Base-by-base conservation (phyloP, 192 early-diverging fungal species). In the Coemansia sp. region DNA sequence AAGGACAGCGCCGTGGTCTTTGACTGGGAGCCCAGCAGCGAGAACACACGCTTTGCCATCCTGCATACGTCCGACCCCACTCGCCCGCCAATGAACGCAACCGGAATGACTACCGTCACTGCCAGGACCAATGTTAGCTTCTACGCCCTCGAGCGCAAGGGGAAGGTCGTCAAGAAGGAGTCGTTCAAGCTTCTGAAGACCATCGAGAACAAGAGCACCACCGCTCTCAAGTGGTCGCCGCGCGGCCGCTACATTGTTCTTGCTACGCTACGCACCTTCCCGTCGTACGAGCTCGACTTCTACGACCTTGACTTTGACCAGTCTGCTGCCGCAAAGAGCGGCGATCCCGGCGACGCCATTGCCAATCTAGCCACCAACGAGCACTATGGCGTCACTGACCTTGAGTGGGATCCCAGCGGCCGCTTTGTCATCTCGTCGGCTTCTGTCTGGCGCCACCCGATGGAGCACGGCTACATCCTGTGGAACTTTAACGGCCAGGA, bases 401-500 rank as follows among this genome's bases (percentile, higher is more conserved):
- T 98, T 59, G 95, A 98, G 76, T 99, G 97, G 97, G 97, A 99
- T 73, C 96, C 97, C 9, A 98, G 94, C 30, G 97, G 97, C 67
- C 92, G 97, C 60, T 99, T 89, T 72, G 90, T 98, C n/a, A 81
- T 91, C 10, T 89, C 91, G 52, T 91, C 89, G 36, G 91, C 94
- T 26, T 93, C 92, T 23, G 86, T 90, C 73, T 96, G 95, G 98
- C 85, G 90, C 69, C 88, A 93, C 66, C 83, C 88, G 60, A 84
- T 82, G 72, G 97, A 99, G 73, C 93, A 93, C 77, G 96, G 97
- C 53, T 98, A 92, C 77, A 87, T 82, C 51, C 63, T 98, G 63
- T 99, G 95, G 94, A 92, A 93, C 72, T 93, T 96, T 66, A 90
- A 90, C 73, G 98, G 98, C 51, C 84, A 89, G 71, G 67, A 88